Conservation (phyloP, 2,329 filamentous ascomycete species). For the Alternaria sp. region DNA sequence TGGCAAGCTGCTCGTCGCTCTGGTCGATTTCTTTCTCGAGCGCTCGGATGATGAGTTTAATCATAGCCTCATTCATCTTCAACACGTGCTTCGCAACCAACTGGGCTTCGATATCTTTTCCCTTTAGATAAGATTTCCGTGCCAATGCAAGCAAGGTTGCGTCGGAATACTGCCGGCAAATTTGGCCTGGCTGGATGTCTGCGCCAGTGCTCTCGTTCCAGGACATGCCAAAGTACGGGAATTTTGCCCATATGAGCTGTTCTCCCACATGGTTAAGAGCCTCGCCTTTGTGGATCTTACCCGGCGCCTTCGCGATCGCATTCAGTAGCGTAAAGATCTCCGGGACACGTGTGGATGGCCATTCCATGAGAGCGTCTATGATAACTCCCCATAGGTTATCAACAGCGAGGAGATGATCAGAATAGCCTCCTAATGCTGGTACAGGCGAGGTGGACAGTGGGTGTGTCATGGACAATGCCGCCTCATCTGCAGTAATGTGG, state of each 20-base stretch:
- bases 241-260: not conserved
- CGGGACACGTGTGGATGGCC: not conserved
- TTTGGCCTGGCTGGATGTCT: not conserved
- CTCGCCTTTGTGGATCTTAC: not conserved
- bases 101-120: not conserved
- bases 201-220: not conserved
- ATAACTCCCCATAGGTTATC: not conserved
- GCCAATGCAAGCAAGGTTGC: not conserved
- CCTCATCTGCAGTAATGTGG: not conserved
- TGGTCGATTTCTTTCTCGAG: not conserved
- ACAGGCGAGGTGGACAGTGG: not conserved
- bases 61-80: accelerated
- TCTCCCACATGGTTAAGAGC: not conserved
- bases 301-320: not conserved
- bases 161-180: not conserved
- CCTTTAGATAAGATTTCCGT: not conserved
- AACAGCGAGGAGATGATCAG: not conserved
- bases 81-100: not conserved
- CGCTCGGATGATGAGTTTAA: not conserved
- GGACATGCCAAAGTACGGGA: not conserved
- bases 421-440: not conserved
- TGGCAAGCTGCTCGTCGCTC: not conserved
- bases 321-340: not conserved
- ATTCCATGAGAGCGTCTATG: not conserved
- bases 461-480: not conserved